Evolutionary conservation across 306 rosid species (phyloP), one percentile per base, ranked within the genome.

Genomic region (Quercus glauca): DNA sequence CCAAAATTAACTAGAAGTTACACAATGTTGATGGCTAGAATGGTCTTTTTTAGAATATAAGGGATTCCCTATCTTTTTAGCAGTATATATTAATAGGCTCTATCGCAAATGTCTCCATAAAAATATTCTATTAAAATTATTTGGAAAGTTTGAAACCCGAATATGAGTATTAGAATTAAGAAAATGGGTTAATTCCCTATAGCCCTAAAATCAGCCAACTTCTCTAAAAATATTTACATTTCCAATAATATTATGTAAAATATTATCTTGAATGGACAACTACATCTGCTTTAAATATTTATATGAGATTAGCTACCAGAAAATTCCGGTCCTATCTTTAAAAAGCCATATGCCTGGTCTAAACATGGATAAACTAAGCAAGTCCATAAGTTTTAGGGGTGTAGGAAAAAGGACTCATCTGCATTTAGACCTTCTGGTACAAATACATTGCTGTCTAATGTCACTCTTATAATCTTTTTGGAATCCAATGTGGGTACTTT

Each of bases 401-500:
- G 84, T 84, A 78, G 21, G 78, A 45, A 74, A 83, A 71, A 80
- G 90, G 92, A 84, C 89, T 89, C 87, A 82, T 83, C 80, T 73
- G 37, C 79, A 73, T 69, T 67, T 79, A 70, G 41, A 72, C 70
- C 74, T 84, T 74, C 83, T 80, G 63, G 55, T 29, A 18, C 1
- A 2, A 10, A 4, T 75, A 80, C 68, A 76, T 51, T 65, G 73
- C 68, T 17, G 23, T 60, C 49, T 41, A 20, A 57, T 79, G 15
- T 69, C 76, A 20, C 68, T 70, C 81, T 76, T 78, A 10, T 33
- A 33, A 70, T 80, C 31, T 52, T 82, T 51, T 79, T 76, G 93
- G 92, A 85, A 88, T 88, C 92, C 94, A 69, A 88, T 88, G 91
- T 85, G 71, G 64, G 74, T 64, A 87, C 81, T 79, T 90, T 79